phyloP scores from a whole-genome alignment of 1,284 basidiomycete genomes.

The Rhodotorula sp. region DNA sequence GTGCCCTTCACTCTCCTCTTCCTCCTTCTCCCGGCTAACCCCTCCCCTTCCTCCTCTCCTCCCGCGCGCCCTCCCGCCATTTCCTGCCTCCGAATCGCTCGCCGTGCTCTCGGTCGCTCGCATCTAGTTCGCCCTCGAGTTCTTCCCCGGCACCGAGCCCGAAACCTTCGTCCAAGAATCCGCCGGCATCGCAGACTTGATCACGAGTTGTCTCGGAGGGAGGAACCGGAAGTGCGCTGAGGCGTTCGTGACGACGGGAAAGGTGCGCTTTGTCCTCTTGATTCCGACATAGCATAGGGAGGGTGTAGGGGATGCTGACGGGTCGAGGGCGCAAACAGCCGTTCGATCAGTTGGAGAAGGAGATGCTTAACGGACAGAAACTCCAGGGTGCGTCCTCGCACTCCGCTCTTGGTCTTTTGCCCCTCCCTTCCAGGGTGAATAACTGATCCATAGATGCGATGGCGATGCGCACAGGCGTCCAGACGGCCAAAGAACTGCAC shows the following conservation, averaged over 20 bases:
- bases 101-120: neutral
- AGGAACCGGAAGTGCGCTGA: slow-evolving; percentile 57
- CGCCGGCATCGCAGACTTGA: slow-evolving; percentile 60
- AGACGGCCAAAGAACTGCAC: slow-evolving; percentile 26
- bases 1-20: neutral
- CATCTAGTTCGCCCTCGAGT: slow-evolving; percentile 54
- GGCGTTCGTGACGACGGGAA: slow-evolving; percentile 56
- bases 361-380: slow-evolving; percentile 60
- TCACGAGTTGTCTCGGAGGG: slow-evolving; percentile 60
- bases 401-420: neutral
- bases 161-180: slow-evolving; percentile 57
- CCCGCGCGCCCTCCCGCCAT: neutral
- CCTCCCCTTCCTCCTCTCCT: neutral
- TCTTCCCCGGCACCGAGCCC: slow-evolving; percentile 57
- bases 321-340: slow-evolving; percentile 42
- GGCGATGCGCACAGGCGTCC: slow-evolving; percentile 4
- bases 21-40: neutral
- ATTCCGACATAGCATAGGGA: fast-evolving
- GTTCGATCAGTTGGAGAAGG: slow-evolving; percentile 57
- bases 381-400: slow-evolving; percentile 50
- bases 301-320: neutral
- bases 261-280: slow-evolving; percentile 48
- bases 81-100: neutral
- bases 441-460: slow-evolving; percentile 46
- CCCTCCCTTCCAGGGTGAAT: neutral